Conservation (phyloP, 495 filamentous ascomycete genomes). For the Corynascus novoguineensis region DNA sequence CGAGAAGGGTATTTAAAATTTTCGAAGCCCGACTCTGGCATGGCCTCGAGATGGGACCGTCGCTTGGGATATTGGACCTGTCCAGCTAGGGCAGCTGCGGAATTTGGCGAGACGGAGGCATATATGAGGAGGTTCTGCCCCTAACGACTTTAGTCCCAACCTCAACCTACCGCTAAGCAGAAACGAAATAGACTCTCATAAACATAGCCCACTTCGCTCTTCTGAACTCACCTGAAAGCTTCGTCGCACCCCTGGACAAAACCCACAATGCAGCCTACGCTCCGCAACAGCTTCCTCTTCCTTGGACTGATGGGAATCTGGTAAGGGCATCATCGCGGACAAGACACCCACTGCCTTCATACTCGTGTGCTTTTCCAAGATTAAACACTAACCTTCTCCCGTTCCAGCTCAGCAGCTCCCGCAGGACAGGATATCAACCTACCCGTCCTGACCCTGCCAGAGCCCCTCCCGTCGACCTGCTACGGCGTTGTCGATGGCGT, state of each 20-base stretch:
- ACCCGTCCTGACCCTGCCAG: too few species aligned
- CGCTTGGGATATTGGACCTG: neutral
- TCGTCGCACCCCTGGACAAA: neutral
- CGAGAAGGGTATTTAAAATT: neutral
- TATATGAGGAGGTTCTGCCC: neutral
- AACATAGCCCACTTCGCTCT: neutral
- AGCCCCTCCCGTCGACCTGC: slow-evolving; percentile 9
- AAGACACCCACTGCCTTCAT: neutral
- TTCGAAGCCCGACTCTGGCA: neutral
- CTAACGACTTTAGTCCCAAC: neutral
- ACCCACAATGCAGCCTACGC: slow-evolving; percentile 3
- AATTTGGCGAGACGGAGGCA: neutral
- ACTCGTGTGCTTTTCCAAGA: neutral
- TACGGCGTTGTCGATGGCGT: neutral
- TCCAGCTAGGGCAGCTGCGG: neutral
- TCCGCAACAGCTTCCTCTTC: neutral
- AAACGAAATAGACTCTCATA: neutral
- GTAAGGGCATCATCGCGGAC: neutral
- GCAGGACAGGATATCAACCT: neutral
- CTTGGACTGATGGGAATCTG: neutral
- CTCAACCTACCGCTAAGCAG: neutral
- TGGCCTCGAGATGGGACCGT: neutral
- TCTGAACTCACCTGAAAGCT: neutral
- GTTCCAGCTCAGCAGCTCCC: slow-evolving; percentile 4
- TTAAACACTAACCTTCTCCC: neutral